Base-by-base conservation (phyloP, 306 rosid species). In the Sicyos baderoa region DNA sequence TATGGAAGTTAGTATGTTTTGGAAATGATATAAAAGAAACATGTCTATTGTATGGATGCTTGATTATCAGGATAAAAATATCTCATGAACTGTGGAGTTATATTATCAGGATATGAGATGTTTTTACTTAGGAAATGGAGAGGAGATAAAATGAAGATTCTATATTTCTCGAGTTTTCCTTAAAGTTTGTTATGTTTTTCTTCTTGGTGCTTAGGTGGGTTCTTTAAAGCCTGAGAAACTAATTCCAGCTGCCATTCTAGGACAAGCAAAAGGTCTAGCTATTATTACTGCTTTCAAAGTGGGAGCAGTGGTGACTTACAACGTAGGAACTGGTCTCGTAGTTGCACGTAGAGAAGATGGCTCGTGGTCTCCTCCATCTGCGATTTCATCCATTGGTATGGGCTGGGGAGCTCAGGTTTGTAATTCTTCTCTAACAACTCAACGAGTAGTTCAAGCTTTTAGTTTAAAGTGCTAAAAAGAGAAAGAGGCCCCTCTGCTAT, bases 391-490 rank as follows among this genome's bases (percentile, higher is more conserved):
- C 32, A 82, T 85, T 60, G 99, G 99, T 77, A 51, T 76, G 51
- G 99, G 99, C 16, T 94, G 99, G 99, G 99, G 99, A 40, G 87
- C 95, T 72, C 99, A 94, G 96, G 99, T 93, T 23, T n/a, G 67
- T 59, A 15, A 40, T 59, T 72, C 12, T 44, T 35, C 66, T 71
- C 61, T 21, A 32, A 21, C 4, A n/a, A 54, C 14, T 16, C 14
- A 25, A 1, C 29, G 29, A 25, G 29, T 25, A 25, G 29, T 25
- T 25, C 29, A 25, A 25, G 29, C 2, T 3, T 25, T 25, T 3
- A 25, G 3, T 25, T 25, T 25, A 25, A 25, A 25, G 29, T 25
- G 3, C 3, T 25, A 25, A 25, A 25, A 1, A 25, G 29, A 25
- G 2, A 25, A 3, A 25, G 29, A 3, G 29, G 29, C 3, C 29